Base-by-base conservation (phyloP, 192 early-diverging fungal genomes). In the Backusella morwellensis region DNA sequence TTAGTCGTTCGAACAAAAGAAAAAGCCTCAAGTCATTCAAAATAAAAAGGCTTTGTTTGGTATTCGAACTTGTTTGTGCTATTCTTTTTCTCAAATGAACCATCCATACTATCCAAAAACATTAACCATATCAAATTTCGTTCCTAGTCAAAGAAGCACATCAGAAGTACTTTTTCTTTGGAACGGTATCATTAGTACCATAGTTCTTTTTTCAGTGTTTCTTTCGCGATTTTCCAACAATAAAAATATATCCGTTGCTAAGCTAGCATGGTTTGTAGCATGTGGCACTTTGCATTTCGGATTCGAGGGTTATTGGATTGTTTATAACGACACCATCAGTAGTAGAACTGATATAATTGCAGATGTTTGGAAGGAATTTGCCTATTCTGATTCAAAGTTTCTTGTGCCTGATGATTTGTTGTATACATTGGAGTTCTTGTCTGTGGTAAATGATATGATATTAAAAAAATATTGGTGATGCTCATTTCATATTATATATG, bases 321-420 rank as follows among this genome's bases (percentile, higher is more conserved):
- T 83, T 70, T 89, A 92, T 85, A 88, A 94, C 78, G 66, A 72
- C 9, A 87, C 86, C 4, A 84, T 98, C 66, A 91, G 92, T 0
- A 91, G 89, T 29, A 35, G 77, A 41, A 67, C 32, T 2, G 81
- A 75, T 26, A 72, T 94, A 4, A 56, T 96, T 38, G 93, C 88
- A 12, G 89, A 96, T 54, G 74, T 95, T 71, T 98, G 95, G 94
- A 96, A 95, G 85, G 95, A 98, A 83, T 98, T 97, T 85, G 80
- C 95, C 3, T 84, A 91, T 75, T 88, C 89, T 41, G 97, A 98
- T 83, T 97, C 95, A 35, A 83, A 95, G 38, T 98, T 97, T 81
- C 84, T 97, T 87, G 87, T 87, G 26, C 87, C 86, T 59, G 97
- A 98, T 70, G 85, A 92, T 12, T 93, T 96, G 75, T 91, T 96